phyloP scores from a whole-genome alignment of 305 asterid species.

The Plantago coronopus region DNA sequence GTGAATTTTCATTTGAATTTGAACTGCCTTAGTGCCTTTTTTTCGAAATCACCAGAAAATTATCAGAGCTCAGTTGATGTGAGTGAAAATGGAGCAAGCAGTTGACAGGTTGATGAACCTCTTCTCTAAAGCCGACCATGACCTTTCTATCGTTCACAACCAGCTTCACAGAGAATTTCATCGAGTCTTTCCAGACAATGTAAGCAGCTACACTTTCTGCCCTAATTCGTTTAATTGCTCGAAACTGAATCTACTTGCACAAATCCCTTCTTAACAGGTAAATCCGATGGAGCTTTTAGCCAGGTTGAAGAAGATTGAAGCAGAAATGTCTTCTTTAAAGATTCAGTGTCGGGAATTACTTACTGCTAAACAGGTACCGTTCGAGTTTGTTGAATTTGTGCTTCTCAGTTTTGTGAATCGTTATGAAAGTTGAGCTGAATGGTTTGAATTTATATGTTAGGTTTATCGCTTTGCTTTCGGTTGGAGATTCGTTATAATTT shows the following conservation, averaged over 20 bases:
- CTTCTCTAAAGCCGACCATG: slow-evolving; percentile 69
- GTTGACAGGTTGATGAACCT: slow-evolving; percentile 67
- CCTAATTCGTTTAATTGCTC: neutral
- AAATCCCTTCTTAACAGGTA: slow-evolving; percentile 35
- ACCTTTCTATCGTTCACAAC: slow-evolving; percentile 59
- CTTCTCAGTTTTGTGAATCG: neutral
- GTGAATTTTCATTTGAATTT: neutral
- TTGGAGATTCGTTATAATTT: neutral
- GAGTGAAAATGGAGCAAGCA: slow-evolving; percentile 50
- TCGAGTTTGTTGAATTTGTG: neutral
- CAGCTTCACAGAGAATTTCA: slow-evolving; percentile 72
- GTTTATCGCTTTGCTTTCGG: neutral
- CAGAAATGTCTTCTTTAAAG: slow-evolving; percentile 63
- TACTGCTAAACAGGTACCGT: slow-evolving; percentile 75
- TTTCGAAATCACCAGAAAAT: too few relatives aligned
- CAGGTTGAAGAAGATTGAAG: slow-evolving; percentile 75
- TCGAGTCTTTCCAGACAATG: slow-evolving; percentile 68
- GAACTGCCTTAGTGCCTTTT: too few relatives aligned
- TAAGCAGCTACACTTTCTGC: slow-evolving; percentile 19
- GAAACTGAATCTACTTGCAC: neutral
- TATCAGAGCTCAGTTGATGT: neutral
- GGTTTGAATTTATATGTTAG: neutral
- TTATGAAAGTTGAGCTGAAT: neutral
- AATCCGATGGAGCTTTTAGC: slow-evolving; percentile 89
- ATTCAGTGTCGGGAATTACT: slow-evolving; percentile 90